phyloP scores from a whole-genome alignment of 495 filamentous ascomycete species.

The Massariosphaeria phaeospora region DNA sequence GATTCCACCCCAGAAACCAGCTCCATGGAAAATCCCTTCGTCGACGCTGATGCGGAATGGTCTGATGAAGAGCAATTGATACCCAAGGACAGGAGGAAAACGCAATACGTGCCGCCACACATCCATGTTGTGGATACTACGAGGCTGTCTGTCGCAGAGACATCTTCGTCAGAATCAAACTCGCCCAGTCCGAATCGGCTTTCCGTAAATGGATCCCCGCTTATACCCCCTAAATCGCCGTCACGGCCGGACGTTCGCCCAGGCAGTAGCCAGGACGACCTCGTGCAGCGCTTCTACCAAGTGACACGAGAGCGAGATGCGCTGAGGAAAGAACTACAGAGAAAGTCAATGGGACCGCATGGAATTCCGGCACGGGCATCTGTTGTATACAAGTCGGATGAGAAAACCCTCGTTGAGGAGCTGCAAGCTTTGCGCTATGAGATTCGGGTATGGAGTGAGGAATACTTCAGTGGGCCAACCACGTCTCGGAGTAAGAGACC shows the following conservation, averaged over 20 bases:
- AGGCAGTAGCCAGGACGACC: conserved; percentile 30
- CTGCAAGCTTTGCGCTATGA: conserved; percentile 27
- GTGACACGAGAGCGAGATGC: conserved; percentile 30
- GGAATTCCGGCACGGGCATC: conserved; percentile 16
- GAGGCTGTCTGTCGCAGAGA: conserved; percentile 8
- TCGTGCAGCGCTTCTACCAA: conserved; percentile 28
- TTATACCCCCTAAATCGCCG: conserved; percentile 29
- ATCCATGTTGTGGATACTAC: background rate
- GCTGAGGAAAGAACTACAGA: conserved; percentile 26
- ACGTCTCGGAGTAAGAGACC: conserved; percentile 17
- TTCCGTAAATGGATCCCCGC: conserved; percentile 14
- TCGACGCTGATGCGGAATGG: conserved; percentile 24
- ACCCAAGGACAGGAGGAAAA: conserved; percentile 19
- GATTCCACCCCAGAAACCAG: background rate
- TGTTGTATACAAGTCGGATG: conserved; percentile 25
- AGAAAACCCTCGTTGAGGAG: conserved; percentile 30
- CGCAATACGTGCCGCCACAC: conserved; percentile 14
- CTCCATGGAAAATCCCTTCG: conserved; percentile 19
- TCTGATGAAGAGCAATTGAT: conserved; percentile 31
- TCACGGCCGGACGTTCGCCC: conserved; percentile 23
- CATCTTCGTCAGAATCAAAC: conserved; percentile 13
- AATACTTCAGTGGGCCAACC: conserved; percentile 23
- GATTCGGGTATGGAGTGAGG: conserved; percentile 28
- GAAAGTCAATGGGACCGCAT: conserved; percentile 12
- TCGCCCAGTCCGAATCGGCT: conserved; percentile 8